Evolutionary conservation across 352 stramenopile genomes (phyloP).

Genomic region (Thraustochytrium sp.): DNA sequence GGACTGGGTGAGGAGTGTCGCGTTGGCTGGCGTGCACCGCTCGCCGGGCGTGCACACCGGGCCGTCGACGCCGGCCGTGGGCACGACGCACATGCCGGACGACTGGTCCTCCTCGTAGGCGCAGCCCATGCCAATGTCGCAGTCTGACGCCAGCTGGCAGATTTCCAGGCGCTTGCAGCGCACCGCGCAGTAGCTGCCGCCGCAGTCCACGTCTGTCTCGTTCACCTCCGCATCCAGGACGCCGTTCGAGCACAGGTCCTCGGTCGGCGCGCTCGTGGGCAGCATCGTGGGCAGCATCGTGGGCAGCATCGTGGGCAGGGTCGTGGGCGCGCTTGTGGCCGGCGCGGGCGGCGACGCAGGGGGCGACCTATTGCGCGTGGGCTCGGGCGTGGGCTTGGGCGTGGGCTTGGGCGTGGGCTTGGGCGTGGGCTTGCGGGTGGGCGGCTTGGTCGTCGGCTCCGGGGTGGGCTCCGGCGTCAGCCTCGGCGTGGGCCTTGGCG

Average conservation of each 20-base stretch:
- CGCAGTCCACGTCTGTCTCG: neutral
- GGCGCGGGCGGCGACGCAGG: neutral
- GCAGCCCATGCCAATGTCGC: neutral
- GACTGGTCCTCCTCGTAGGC: neutral
- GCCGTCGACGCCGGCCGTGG: neutral
- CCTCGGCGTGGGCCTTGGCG: neutral
- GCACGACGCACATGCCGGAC: neutral
- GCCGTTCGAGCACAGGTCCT: neutral
- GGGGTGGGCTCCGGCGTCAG: neutral
- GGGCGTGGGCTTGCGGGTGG: neutral
- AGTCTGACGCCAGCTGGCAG: neutral
- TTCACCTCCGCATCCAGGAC: neutral
- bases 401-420: neutral
- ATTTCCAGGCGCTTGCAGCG: neutral
- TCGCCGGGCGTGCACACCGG: neutral
- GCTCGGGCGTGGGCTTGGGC: neutral
- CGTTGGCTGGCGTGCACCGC: neutral
- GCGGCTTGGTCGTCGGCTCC: neutral
- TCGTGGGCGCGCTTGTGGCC: neutral
- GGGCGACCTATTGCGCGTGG: neutral
- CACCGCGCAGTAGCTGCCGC: neutral
- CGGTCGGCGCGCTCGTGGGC: neutral
- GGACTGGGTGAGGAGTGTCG: neutral
- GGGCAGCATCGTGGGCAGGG: neutral
- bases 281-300: neutral